Base-by-base conservation (phyloP, 2,329 filamentous ascomycete genomes). In the Fusarium sp. region DNA sequence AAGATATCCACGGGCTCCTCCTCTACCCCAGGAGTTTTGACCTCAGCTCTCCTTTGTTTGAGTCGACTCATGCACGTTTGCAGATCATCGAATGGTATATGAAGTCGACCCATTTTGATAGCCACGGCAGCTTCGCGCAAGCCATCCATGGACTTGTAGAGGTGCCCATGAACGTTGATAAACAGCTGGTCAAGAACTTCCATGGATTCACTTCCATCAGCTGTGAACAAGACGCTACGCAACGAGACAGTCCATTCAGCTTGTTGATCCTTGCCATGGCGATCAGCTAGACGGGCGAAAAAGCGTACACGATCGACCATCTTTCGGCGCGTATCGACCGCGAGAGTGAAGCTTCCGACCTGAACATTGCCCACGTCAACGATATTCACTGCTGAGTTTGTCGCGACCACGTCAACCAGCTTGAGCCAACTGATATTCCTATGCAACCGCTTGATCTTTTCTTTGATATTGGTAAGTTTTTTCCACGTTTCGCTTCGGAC, bases 191-290 rank as follows among this genome's bases (percentile, higher is more conserved):
- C 97, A 73, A 99, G 84, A 6, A 99, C 85, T 81, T 99, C 95
- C 63, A 94, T 91, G 3, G 95, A 92, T 65, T 98, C 95, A 61
- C 89, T 88, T 38, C 94, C 95, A 64, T 97, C 91, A 4, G 94
- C 91, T 0, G 94, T 97, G 77, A 99, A 97, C 12, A 98, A 86
- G 51, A 98, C 89, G 81, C 95, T 98, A 68, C 94, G 91, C 57
- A 95, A 83, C 13, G 92, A 92, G 77, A 97, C 88, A 72, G 97
- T 95, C 95, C 97, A 99, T 85, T 99, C 97, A 4, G 95, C 95
- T 42, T 96, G 95, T 51, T 89, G 79, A 48, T 83, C 87, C 58
- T 82, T 87, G 75, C 92, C 91, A 55, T 90, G 78, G 20, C 81
- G 82, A 36, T 81, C 81, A 78, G 91, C 91, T 81, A 92, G 89